Conservation (phyloP, 306 rosid genomes). For the Glycine latifolia region DNA sequence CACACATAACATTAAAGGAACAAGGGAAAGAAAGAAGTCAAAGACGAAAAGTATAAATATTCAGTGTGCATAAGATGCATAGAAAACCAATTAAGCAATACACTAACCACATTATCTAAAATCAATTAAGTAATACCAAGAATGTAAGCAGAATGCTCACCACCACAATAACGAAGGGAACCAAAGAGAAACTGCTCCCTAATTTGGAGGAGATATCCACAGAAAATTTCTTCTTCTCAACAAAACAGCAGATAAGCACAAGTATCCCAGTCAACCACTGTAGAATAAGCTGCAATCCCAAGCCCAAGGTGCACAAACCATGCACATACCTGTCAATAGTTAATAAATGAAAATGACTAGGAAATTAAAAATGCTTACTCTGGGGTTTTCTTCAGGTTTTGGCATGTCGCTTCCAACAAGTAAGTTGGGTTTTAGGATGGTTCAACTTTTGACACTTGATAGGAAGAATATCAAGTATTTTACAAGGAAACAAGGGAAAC, state of each 20-base stretch:
- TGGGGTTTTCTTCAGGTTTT: constrained; percentile 55
- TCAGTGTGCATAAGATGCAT: background rate
- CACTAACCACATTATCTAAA: background rate
- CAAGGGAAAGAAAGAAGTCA: background rate
- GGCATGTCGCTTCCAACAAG: constrained; percentile 49
- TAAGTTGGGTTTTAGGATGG: constrained; percentile 37
- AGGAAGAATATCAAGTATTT: constrained; percentile 13
- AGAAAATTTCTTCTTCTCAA: constrained; percentile 81
- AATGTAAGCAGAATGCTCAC: constrained; percentile 58
- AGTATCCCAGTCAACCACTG: constrained; percentile 97
- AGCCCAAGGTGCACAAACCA: constrained; percentile 85
- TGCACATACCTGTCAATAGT: constrained; percentile 87
- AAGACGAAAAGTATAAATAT: background rate
- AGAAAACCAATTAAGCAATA: background rate
- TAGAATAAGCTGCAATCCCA: constrained; percentile 99
- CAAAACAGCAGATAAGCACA: constrained; percentile 86
- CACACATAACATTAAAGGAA: constrained; percentile 28
- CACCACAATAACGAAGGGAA: constrained; percentile 86
- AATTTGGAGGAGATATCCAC: constrained; percentile 75
- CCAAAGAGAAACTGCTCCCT: constrained; percentile 96
- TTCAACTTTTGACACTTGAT: constrained; percentile 34
- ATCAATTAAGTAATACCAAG: background rate
- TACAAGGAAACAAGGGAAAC: constrained; percentile 33
- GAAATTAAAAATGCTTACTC: constrained; percentile 68
- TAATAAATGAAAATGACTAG: constrained; percentile 75